Conservation (phyloP, 148 eudicot species). For the Selenicereus undatus region DNA sequence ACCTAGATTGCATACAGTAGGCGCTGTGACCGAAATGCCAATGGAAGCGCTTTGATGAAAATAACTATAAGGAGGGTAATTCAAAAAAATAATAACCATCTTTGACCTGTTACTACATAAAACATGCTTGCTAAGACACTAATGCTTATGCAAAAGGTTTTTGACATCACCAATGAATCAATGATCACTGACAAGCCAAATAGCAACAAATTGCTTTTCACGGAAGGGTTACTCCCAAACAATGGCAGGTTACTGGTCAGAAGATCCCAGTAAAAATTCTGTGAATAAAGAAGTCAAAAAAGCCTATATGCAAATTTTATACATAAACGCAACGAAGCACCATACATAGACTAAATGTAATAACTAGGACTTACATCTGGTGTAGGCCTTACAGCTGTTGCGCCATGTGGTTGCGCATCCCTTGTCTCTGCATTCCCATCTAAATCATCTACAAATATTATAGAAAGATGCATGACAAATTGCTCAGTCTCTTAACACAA, state of each 20-base stretch:
- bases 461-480: not conserved
- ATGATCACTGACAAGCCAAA: not conserved
- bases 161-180: not conserved
- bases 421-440: constrained; percentile 35
- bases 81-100: not conserved
- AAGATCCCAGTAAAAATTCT: not conserved
- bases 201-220: not conserved
- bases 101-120: not conserved
- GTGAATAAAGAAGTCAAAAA: not conserved
- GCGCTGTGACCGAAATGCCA: not conserved
- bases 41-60: not conserved
- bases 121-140: not conserved
- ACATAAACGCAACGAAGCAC: not conserved
- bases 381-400: constrained; percentile 41
- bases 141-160: not conserved
- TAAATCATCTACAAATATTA: constrained; percentile 45
- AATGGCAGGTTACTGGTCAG: not conserved
- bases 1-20: not conserved
- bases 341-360: not conserved
- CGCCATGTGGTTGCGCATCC: constrained; percentile 32
- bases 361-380: constrained; percentile 39
- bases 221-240: not conserved
- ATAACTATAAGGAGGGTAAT: not conserved
- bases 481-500: not conserved
- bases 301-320: not conserved